Conservation (phyloP, 208 protist genomes). For the Acanthamoeba lenticulata region DNA sequence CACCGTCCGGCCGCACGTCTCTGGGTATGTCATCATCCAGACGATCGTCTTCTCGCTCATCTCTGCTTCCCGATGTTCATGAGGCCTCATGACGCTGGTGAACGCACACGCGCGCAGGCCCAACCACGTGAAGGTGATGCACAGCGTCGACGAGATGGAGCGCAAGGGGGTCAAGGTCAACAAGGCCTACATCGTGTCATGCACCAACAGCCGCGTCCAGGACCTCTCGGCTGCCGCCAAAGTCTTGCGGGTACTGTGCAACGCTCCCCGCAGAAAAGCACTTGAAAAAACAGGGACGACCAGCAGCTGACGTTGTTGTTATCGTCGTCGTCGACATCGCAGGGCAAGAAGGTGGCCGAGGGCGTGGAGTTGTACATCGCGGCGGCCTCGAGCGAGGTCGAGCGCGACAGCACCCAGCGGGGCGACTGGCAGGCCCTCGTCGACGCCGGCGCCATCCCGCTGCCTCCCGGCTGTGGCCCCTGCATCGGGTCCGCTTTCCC, state of each 20-base stretch:
- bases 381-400: slow-evolving; percentile 82
- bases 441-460: slow-evolving; percentile 80
- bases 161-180: slow-evolving; percentile 77
- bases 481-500: slow-evolving; percentile 80
- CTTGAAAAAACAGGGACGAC: too few species aligned
- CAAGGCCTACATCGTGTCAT: slow-evolving; percentile 88
- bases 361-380: slow-evolving; percentile 86
- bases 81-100: too few species aligned
- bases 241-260: background rate
- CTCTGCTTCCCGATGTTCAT: too few species aligned
- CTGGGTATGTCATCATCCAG: too few species aligned
- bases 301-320: too few species aligned
- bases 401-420: slow-evolving; percentile 64
- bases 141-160: slow-evolving; percentile 72
- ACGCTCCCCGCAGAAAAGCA: too few species aligned
- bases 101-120: background rate
- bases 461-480: slow-evolving; percentile 86
- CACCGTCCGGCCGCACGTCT: slow-evolving; percentile 79
- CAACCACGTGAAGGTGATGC: slow-evolving; percentile 82
- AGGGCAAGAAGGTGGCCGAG: slow-evolving; percentile 75
- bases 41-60: background rate
- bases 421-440: slow-evolving; percentile 84
- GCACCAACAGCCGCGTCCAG: slow-evolving; percentile 83
- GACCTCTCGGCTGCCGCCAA: slow-evolving; percentile 74
- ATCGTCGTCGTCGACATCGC: too few species aligned